Percentiles rank a stretch among this genome's conserved stretches.
Conservation (phyloP, 192 early-diverging fungal genomes). For the Lunasporangiospora selenospora region DNA sequence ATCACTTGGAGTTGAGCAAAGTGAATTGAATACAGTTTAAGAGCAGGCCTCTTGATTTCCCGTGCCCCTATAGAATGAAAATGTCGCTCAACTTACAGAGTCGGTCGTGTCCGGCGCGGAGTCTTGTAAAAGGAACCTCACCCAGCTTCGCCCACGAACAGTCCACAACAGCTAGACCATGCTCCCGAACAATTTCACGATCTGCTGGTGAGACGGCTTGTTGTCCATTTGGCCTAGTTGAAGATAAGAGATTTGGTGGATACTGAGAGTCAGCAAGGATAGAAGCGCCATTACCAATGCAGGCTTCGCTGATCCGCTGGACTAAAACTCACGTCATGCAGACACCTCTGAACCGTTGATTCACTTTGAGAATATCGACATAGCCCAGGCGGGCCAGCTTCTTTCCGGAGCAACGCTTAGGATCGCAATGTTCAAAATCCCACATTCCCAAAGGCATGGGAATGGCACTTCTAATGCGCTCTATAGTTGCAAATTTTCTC, state of each 20-base stretch:
- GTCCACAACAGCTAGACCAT: conserved; percentile 93
- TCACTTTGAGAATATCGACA: conserved; percentile 81
- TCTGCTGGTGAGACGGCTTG: conserved; percentile 91
- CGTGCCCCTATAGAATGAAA: no score
- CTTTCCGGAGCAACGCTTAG: conserved; percentile 95
- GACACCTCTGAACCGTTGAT: conserved; percentile 88
- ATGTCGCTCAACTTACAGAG: conserved; percentile 61
- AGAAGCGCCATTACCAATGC: neutral
- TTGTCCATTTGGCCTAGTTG: conserved; percentile 76
- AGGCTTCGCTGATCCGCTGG: conserved; percentile 2
- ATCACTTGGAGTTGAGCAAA: no score
- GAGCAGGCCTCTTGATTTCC: no score
- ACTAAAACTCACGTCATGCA: conserved; percentile 68
- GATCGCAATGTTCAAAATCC: conserved; percentile 99
- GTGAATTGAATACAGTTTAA: no score
- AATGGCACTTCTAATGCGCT: conserved; percentile 46
- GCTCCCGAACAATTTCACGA: conserved; percentile 70
- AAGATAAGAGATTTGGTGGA: neutral
- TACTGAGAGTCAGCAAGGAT: neutral
- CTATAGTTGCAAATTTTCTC: no score
- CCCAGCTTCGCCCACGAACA: conserved; percentile 96
- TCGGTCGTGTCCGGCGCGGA: conserved; percentile 84
- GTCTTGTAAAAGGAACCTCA: conserved; percentile 93
- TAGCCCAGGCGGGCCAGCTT: conserved; percentile 85
- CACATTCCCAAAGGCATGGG: conserved; percentile 83